Evolutionary conservation across 225 moss, liverwort and hornwort genomes (phyloP), one percentile per base, ranked within the genome.

Genomic region (Pseudoscleropodium purum): DNA sequence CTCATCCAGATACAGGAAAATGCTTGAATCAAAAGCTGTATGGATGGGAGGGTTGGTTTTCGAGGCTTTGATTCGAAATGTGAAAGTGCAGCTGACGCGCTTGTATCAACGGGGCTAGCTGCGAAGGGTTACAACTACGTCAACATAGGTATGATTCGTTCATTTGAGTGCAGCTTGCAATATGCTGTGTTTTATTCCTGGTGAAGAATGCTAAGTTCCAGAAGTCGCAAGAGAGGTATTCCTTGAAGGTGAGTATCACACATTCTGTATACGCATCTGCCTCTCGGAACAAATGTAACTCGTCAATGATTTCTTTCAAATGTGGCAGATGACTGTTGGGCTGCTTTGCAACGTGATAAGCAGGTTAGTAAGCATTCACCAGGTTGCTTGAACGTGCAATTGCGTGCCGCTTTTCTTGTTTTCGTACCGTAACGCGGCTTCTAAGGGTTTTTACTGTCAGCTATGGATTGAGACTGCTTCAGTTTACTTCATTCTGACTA

Each of bases 281-380:
- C 30, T 76, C 69, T 77, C 12, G 19, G 81, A 79, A 30, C 41
- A 78, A 56, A 80, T 23, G 49, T 64, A 13, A 52, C 76, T 73
- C 61, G 79, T 77, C 60, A 37, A 62, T 86, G 85, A 82, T 88
- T 90, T 93, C 85, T 81, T 62, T 81, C 30, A 83, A 86, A 86
- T 84, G 43, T 74, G 90, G 78, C 97, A 97, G 99, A 99, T 92
- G 99, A 99, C 88, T 99, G 99, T 90, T 99, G 99, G 99, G 97
- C 99, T 91, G 95, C 94, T 87, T 92, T 94, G 82, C 66, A 94
- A 81, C 95, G 99, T 81, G 95, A 97, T 87, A 70, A 86, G 11
- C 88, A 95, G 94, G 97, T 97, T 77, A 91, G 93, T 89, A 34
- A 87, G 75, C 88, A 90, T 67, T 84, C 85, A 76, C 49, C 85